These are phyloP conservation scores for Phalaenopsis equestris DNA, from an alignment of 106 monocot genomes.

Conservation along the genomic window DNA sequence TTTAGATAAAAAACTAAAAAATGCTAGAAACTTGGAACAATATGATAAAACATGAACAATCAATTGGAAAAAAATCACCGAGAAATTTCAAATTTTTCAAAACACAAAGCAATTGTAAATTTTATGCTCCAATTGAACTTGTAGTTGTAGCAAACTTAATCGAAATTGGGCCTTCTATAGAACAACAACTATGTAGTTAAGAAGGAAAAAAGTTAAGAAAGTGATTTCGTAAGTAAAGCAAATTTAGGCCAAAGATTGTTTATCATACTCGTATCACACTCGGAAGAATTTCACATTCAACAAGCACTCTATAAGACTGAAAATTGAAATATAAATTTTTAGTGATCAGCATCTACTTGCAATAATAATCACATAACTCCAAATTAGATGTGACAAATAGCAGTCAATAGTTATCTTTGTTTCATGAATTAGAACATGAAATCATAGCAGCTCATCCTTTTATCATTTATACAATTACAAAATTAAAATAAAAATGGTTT, in stretches of 20 bases:
- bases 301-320: not conserved
- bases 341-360: not conserved
- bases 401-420: not conserved
- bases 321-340: too few species aligned
- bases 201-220: not conserved
- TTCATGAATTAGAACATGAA: not conserved
- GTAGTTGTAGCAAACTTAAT: not conserved
- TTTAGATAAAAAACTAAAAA: not conserved
- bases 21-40: not conserved
- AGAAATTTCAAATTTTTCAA: not conserved
- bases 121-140: not conserved
- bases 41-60: not conserved
- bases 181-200: not conserved
- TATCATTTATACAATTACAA: not conserved
- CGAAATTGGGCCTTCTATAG: not conserved
- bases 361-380: not conserved
- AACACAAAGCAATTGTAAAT: not conserved
- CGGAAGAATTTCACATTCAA: not conserved
- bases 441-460: not conserved
- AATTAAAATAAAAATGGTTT: not conserved
- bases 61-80: too few species aligned
- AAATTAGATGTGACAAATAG: not conserved
- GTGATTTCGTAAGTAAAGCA: not conserved
- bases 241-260: not conserved
- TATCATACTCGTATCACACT: not conserved